A percentile compares a stretch with the other conserved stretches of the same genome.
Evolutionary conservation across 805 yeast genomes (phyloP).

Genomic region (Metschnikowia dekortorum): DNA sequence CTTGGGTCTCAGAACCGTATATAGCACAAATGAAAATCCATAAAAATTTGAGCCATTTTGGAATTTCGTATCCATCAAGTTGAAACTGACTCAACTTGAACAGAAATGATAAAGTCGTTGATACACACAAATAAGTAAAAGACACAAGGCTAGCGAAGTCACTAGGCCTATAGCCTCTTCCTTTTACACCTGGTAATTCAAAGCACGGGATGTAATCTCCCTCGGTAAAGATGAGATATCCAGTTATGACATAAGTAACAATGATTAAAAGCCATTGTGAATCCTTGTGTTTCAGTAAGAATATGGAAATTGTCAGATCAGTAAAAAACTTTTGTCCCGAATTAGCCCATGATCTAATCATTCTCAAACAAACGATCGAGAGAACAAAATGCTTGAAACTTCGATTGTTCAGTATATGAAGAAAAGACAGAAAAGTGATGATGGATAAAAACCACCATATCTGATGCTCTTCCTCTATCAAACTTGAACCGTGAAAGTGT

Average conservation of each 20-base stretch:
- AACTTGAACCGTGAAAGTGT: conserved; percentile 73
- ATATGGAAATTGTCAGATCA: conserved; percentile 34
- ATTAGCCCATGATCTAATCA: conserved; percentile 79
- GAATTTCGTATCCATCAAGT: conserved; percentile 53
- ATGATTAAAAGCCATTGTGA: conserved; percentile 48
- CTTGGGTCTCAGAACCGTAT: conserved; percentile 18
- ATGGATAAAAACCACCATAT: conserved; percentile 72
- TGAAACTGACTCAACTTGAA: conserved; percentile 54
- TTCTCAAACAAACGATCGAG: conserved; percentile 41
- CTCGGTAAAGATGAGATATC: conserved; percentile 20
- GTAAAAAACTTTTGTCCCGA: conserved; percentile 79
- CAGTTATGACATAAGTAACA: conserved; percentile 31
- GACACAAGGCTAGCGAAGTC: conserved; percentile 30
- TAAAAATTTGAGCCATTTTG: conserved; percentile 29
- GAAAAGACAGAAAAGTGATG: conserved; percentile 11
- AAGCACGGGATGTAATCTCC: conserved; percentile 24
- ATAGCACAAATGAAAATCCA: conserved; percentile 27
- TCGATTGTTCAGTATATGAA: conserved; percentile 4
- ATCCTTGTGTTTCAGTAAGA: conserved; percentile 28
- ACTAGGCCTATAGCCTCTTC: conserved; percentile 6
- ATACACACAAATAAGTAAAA: conserved; percentile 43
- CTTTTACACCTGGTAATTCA: conserved; percentile 7
- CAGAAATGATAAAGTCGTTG: conserved; percentile 42
- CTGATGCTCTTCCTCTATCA: conserved; percentile 95
- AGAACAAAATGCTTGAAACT: conserved; percentile 3